Percentiles rank a stretch among this genome's conserved stretches.
Evolutionary conservation across 495 filamentous ascomycete species (phyloP).

Genomic region (Podospora pseudoanserina): DNA sequence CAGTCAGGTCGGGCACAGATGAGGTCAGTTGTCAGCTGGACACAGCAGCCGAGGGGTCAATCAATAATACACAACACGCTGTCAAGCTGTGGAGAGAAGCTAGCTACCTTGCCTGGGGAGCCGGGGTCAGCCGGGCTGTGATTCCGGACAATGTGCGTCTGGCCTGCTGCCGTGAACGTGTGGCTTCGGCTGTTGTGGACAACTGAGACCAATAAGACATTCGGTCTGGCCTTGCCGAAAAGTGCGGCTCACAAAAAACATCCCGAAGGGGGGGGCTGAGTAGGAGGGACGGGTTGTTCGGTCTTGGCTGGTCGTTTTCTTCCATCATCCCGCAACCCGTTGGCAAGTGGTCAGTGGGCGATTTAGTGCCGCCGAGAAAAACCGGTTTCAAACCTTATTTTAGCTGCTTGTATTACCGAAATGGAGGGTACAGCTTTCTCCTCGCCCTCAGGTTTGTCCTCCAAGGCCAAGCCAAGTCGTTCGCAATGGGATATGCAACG

Average conservation of each 20-base stretch:
- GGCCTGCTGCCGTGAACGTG: background rate
- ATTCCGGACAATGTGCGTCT: background rate
- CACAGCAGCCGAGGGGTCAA: background rate
- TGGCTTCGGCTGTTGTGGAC: too few relatives aligned
- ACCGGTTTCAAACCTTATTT: slow-evolving; percentile 9
- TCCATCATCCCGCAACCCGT: too few relatives aligned
- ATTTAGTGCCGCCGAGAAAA: background rate
- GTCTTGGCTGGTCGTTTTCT: background rate
- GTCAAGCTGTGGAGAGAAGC: too few relatives aligned
- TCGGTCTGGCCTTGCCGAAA: background rate
- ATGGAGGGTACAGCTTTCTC: too few relatives aligned
- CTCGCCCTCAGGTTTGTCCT: too few relatives aligned
- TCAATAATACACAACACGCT: too few relatives aligned
- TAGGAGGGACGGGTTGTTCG: background rate
- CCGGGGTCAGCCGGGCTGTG: background rate
- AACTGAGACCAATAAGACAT: background rate
- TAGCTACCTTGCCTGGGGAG: too few relatives aligned
- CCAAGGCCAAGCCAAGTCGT: too few relatives aligned
- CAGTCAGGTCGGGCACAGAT: background rate
- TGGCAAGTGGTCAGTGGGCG: too few relatives aligned
- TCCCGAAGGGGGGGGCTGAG: background rate
- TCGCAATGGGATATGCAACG: too few relatives aligned
- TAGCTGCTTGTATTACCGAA: background rate
- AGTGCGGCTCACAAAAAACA: background rate
- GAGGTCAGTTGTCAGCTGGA: background rate